Base-by-base conservation (phyloP, 1,139 yeast genomes). In the Diutina mesorugosa region DNA sequence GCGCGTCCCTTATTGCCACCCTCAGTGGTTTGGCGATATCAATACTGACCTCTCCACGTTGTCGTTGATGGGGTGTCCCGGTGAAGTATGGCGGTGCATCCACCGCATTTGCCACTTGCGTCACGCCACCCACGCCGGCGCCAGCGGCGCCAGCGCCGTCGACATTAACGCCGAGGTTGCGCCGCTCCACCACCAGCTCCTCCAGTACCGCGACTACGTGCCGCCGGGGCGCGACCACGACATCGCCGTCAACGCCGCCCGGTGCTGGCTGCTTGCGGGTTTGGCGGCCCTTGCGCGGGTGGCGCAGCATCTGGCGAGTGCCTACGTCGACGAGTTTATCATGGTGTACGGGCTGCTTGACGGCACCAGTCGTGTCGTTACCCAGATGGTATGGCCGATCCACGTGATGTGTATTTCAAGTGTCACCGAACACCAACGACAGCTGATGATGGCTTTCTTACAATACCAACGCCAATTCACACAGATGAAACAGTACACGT, bases 311-410 rank as follows among this genome's bases (percentile, higher is more conserved):
- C 61, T 66, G 9, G 61, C 61, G 8, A 62, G 64, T 2, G 61
- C 12, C 67, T 72, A 28, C 64, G 63, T 77, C 3, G 62, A 67
- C 53, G 84, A 80, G 60, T 80, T 80, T 60, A 72, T 79, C 2
- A 68, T 69, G 12, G 72, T 73, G 2, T 79, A 79, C 61, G 69
- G 71, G 2, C 65, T 77, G 0, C 67, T 80, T 72, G 73, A 77
- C 28, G 63, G 75, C 1, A 62, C 64, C 7, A 71, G 78, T 1
- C 80, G 83, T 1, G 65, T 74, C 30, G 76, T 78, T 2, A 78
- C 83, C 1, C 84, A 80, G 61, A 80, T 80, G 84, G 83, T 80
- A 2, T 80, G 84, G 84, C 84, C 84, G 0, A 68, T 79, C 1
- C 78, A 76, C 63, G 76, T 77, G 8, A 68, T 79, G 54, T 79